phyloP scores from a whole-genome alignment of 106 monocot species.

The Triglochin maritima region DNA sequence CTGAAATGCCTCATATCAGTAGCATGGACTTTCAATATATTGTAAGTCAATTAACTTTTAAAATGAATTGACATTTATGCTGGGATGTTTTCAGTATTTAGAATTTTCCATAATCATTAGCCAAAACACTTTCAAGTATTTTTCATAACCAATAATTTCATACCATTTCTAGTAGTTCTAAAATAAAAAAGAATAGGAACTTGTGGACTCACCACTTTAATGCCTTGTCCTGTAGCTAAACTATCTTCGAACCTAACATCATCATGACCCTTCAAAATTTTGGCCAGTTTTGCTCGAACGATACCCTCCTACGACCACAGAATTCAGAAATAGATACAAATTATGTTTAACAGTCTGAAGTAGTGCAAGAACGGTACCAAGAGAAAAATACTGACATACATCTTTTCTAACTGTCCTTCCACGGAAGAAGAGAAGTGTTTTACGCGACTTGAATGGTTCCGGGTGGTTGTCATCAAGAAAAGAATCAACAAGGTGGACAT shows the following conservation, averaged over 20 bases:
- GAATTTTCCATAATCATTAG: no score
- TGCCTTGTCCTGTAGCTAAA: slow-evolving; percentile 69
- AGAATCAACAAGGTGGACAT: slow-evolving; percentile 80
- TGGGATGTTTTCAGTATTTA: no score
- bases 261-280: slow-evolving; percentile 48
- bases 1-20: not conserved
- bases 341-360: not conserved
- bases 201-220: slow-evolving; percentile 45
- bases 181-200: not conserved
- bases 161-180: not conserved
- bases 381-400: slow-evolving; percentile 32
- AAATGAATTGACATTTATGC: no score
- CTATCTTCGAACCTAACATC: slow-evolving; percentile 80
- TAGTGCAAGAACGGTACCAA: not conserved
- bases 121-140: no score
- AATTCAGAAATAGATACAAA: not conserved
- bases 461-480: slow-evolving; percentile 46
- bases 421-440: slow-evolving; percentile 86
- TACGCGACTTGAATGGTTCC: slow-evolving; percentile 68
- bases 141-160: not conserved
- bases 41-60: not conserved
- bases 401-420: slow-evolving; percentile 94
- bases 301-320: slow-evolving; percentile 60
- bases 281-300: slow-evolving; percentile 59
- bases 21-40: not conserved